These are phyloP conservation scores for Colletotrichum eremochloae DNA, from an alignment of 2,329 filamentous ascomycete genomes.

Conservation along the genomic window DNA sequence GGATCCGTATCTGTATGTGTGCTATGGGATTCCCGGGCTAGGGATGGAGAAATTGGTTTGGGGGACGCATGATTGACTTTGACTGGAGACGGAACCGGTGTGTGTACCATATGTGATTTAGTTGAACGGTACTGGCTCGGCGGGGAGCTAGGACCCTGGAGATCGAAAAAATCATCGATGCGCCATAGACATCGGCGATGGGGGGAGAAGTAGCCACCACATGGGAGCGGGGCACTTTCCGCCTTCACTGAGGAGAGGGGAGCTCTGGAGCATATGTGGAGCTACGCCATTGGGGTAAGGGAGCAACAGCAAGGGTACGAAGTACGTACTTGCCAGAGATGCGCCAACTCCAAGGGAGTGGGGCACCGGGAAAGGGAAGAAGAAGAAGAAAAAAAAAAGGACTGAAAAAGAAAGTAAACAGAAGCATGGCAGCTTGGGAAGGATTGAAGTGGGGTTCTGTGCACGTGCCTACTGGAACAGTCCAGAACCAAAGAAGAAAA, in stretches of 20 bases:
- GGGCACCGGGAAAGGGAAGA: background rate
- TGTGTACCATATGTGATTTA: constrained; percentile 30
- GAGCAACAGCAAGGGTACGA: background rate
- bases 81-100: constrained; percentile 34
- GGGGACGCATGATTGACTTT: constrained; percentile 27
- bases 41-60: constrained; percentile 19
- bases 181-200: constrained; percentile 40
- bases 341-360: background rate
- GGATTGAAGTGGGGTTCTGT: background rate
- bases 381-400: background rate
- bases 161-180: constrained; percentile 36
- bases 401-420: background rate
- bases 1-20: constrained; percentile 11
- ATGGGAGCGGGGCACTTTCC: constrained; percentile 23
- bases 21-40: constrained; percentile 29
- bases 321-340: background rate
- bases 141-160: constrained; percentile 37
- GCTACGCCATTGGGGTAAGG: background rate
- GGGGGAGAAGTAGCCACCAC: constrained; percentile 27
- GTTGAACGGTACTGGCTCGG: constrained; percentile 21
- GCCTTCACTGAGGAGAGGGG: constrained; percentile 4
- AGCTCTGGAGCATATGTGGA: constrained; percentile 3
- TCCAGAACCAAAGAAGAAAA: background rate
- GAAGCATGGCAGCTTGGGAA: background rate
- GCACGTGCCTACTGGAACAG: background rate